phyloP scores from a whole-genome alignment of 1,284 basidiomycete genomes.

The Pterulicium gracile region DNA sequence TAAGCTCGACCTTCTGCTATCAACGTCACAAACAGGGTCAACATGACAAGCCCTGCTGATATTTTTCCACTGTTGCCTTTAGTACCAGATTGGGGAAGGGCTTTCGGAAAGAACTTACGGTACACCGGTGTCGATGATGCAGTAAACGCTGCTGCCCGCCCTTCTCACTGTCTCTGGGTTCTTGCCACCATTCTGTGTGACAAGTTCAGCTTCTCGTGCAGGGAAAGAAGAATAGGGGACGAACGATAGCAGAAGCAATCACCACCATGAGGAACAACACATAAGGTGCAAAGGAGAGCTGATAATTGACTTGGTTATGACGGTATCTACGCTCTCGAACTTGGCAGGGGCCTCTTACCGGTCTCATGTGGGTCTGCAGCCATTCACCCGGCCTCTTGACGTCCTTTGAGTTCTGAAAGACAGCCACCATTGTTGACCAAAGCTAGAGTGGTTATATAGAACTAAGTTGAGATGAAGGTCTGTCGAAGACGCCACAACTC shows the following conservation, averaged over 20 bases:
- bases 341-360: background rate
- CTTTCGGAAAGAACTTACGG: background rate
- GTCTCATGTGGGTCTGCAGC: background rate
- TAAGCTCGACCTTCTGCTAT: background rate
- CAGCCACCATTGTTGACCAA: background rate
- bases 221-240: background rate
- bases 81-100: background rate
- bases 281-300: background rate
- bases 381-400: background rate
- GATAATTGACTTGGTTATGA: background rate
- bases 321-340: no score
- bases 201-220: background rate
- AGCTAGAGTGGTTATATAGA: slow-evolving; percentile 1
- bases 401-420: background rate
- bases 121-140: background rate
- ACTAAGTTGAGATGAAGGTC: background rate
- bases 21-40: background rate
- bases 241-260: background rate
- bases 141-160: background rate
- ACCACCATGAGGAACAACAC: background rate
- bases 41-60: background rate
- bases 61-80: background rate
- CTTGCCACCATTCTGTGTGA: background rate
- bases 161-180: background rate
- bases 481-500: background rate